Evolutionary conservation across 495 filamentous ascomycete species (phyloP), one percentile per base, ranked within the genome.

Genomic region (Astrothelium macrocarpum): DNA sequence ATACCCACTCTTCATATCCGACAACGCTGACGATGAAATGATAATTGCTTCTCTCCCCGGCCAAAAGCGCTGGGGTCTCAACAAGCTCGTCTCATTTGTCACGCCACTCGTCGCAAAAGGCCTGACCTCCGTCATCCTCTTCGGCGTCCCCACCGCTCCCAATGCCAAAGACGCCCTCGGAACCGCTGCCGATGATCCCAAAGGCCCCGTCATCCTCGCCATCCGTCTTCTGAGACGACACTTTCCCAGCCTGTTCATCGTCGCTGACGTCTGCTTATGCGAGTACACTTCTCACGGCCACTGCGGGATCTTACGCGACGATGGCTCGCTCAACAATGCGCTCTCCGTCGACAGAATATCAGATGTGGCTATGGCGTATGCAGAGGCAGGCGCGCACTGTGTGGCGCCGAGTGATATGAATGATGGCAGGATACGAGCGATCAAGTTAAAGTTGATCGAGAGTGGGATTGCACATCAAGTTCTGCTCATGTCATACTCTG

Each of bases 211-310:
- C 59, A 91, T 97, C 61, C 82, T 85, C 66, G 80, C 83, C 23
- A 95, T 97, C 74, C 86, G 85, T 20, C 82, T 95, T 20, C 78
- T 98, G 46, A 87, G 91, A 63, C 82, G 86, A 62, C 76, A 82
- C 25, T 96, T 97, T 74, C 94, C 95, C 7, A 81, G 87, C 42
- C 82, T 98, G 56, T 98, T 94, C 75, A 87, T 98, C 68, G 85
- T 87, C 59, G 83, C 87, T 39, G 94, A 98, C 75, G 94, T 98
- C 58, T 97, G 94, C 73, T 86, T 98, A 2, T 98, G 94, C 80
- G 94, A 98, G 75, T 98, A 98, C 76, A 97, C 94, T 7, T 93
- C 89, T n/a, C 94, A 98, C 72, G 94, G 94, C 53, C 94, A 98
- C 77, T 98, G 94, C 73, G 94, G 95, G 53, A 95, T 98, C 66